Base-by-base conservation (phyloP, 1,284 basidiomycete species). In the Cutaneotrichosporon sp. region DNA sequence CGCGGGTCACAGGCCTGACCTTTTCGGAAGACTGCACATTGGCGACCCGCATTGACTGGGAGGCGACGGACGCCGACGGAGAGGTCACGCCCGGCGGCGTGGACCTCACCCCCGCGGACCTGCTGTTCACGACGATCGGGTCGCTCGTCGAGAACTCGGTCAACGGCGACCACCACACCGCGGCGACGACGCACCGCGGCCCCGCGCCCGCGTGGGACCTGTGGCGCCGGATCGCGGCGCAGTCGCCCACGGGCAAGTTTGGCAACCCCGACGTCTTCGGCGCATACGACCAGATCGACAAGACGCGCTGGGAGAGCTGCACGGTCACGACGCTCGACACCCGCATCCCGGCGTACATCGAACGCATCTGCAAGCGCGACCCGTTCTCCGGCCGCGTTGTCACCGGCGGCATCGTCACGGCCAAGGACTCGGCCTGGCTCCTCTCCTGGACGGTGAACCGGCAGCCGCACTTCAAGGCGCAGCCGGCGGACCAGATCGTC, bases 151-250 rank as follows among this genome's bases (percentile, higher is more conserved):
- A 57, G n/a, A 57, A 50, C 47, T 57, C 56, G 16, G 56, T 50
- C 56, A 50, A 57, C 27, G 46, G 56, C 24, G 25, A 36, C 25
- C 56, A 50, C 47, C 47, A 50, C 34, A 50, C 47, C 1, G 20
- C 56, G 0, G 56, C 56, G 16, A 50, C 50, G 47, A 31, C 34
- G 24, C 50, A 57, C 31, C 18, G 16, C 5, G 56, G 56, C 13
- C 55, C 55, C 8, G 46, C 47, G 8, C 47, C 47, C 13, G 56
- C 56, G 4, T 57, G 56, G 56, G 56, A 57, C 9, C 56, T 57
- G 18, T 57, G 56, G 56, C 46, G 47, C 24, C 33, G n/a, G 10
- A 50, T 57, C 25, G 56, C 56, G 1, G 56, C 46, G 18, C 20
- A 47, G 47, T 42, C 46, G n/a, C 5, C 29, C 29, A 29, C 29